Conservation (phyloP, 1,139 yeast genomes). For the Diutina ranongensis region DNA sequence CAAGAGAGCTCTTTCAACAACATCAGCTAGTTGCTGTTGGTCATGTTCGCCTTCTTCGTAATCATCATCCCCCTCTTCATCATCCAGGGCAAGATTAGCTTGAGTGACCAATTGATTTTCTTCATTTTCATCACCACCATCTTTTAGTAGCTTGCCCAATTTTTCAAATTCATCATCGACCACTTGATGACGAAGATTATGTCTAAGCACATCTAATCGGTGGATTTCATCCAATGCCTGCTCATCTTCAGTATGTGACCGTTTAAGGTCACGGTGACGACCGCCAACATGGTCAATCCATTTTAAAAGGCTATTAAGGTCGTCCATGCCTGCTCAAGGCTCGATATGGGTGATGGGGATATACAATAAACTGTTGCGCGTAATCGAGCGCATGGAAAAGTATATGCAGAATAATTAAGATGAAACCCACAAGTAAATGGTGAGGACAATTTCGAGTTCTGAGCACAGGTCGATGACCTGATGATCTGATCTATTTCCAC, state of each 20-base stretch:
- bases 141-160: not conserved
- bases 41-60: not conserved
- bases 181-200: not conserved
- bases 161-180: not conserved
- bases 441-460: too few relatives aligned
- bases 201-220: too few relatives aligned
- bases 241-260: not conserved
- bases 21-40: not conserved
- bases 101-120: not conserved
- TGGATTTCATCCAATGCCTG: not conserved
- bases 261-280: not conserved
- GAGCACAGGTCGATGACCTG: too few relatives aligned
- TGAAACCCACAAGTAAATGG: too few relatives aligned
- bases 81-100: not conserved
- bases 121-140: not conserved
- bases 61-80: not conserved
- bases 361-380: not conserved
- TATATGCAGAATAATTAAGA: too few relatives aligned
- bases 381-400: too few relatives aligned
- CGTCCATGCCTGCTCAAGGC: not conserved
- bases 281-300: not conserved
- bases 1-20: not conserved
- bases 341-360: not conserved
- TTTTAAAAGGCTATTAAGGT: not conserved
- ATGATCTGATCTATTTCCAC: too few relatives aligned